Base-by-base conservation (phyloP, 140 eudicot species). In the Stevia rebaudiana region DNA sequence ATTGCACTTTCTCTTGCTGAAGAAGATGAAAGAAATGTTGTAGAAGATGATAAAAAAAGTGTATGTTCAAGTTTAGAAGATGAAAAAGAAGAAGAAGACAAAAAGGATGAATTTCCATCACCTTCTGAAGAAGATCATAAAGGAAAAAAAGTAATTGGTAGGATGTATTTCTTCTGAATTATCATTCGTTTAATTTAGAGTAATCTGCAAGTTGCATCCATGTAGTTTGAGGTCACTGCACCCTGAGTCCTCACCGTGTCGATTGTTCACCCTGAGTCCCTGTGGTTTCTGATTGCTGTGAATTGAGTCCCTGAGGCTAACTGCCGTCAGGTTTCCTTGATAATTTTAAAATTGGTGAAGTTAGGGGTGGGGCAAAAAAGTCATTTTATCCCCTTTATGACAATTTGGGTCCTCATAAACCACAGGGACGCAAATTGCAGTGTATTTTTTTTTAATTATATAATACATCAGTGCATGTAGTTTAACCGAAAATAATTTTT, bases 1-100 rank as follows among this genome's bases (percentile, higher is more conserved):
- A 88, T 94, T 70, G 99, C 99, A 71, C 88, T 83, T 62, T 94
- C 99, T 23, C 91, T 94, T 67, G 84, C 83, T 52, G 96, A 87
- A 80, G 94, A 84, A 76, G 97, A 86, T 12, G 80, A 74, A 63
- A 82, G 73, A 69, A 76, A 73, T 49, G 54, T 22, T 46, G 56
- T 54, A 15, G 81, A 76, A 30, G 77, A 79, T 47, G 78, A 75
- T 28, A 69, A 44, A 16, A 71, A 58, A 71, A 75, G 82, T 57
- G 51, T 51, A 3, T 53, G 25, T 58, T 71, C 81, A 16, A 61
- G 59, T 59, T 50, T 73, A 51, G 53, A 60, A 51, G 65, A 52
- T 0, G 73, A 67, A 59, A 69, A 63, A 17, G 67, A 69, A 16
- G 71, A 49, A 28, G 67, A 77, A 59, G 72, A 44, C 48, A 49